Percentiles rank a stretch among this genome's conserved stretches.
phyloP scores from a whole-genome alignment of 73 alveolate species.

The Paramecium pentaurelia region DNA sequence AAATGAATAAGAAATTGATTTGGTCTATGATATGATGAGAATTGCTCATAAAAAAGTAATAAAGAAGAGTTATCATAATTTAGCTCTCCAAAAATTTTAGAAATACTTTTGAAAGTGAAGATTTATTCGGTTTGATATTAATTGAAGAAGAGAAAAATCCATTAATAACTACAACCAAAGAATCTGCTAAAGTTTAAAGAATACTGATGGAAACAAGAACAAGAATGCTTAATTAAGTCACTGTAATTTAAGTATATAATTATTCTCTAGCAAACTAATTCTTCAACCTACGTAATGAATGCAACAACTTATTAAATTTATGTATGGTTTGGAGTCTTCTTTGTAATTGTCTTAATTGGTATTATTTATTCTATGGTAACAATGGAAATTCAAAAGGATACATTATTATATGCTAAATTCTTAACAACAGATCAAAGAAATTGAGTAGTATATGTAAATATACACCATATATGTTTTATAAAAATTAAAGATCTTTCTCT shows the following conservation, averaged over 20 bases:
- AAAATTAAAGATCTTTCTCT: background rate
- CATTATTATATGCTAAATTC: constrained; percentile 42
- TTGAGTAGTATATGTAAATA: constrained; percentile 9
- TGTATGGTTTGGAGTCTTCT: constrained; percentile 42
- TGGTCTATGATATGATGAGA: constrained; percentile 50
- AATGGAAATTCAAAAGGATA: constrained; percentile 38
- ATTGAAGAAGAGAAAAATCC: constrained; percentile 21
- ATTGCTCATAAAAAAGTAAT: constrained; percentile 37
- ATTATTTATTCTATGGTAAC: constrained; percentile 18
- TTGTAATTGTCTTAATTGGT: background rate
- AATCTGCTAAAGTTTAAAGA: constrained; percentile 24
- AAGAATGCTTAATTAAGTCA: constrained; percentile 29
- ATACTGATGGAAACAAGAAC: constrained; percentile 49
- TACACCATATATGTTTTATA: background rate
- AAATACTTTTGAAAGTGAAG: constrained; percentile 25
- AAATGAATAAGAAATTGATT: background rate
- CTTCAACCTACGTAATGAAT: background rate
- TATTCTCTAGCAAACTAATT: background rate
- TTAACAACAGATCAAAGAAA: constrained; percentile 34
- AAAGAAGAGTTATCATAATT: too few relatives aligned
- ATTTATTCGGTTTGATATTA: constrained; percentile 10
- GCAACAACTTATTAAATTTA: constrained; percentile 20
- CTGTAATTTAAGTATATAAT: background rate
- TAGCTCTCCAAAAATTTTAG: constrained; percentile 9
- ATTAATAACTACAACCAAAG: constrained; percentile 11